Conservation (phyloP, 1,284 basidiomycete genomes). For the Rhodotorula sp. region DNA sequence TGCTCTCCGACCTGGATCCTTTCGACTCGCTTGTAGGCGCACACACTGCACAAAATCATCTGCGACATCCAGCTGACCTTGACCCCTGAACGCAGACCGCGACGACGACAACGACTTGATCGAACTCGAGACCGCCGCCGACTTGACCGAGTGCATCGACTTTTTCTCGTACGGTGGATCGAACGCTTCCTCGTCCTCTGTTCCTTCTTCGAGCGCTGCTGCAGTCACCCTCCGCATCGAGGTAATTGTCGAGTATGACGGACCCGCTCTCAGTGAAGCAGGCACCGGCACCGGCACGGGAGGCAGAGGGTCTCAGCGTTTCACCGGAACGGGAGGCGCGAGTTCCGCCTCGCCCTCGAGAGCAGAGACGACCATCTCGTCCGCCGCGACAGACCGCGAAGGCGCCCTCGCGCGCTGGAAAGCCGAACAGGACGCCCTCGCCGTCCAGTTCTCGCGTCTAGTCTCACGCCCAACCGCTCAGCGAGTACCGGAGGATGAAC, state of each 20-base stretch:
- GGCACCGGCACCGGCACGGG: not conserved
- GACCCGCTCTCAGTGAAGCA: slow-evolving; percentile 3
- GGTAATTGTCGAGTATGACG: slow-evolving; percentile 13
- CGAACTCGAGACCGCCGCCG: slow-evolving; percentile 9
- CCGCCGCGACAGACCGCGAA: not conserved
- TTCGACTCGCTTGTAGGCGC: slow-evolving; percentile 12
- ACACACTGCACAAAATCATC: not conserved
- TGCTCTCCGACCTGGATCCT: slow-evolving; percentile 13
- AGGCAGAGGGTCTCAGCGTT: not conserved
- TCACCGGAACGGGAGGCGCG: not conserved
- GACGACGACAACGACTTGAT: slow-evolving; percentile 31
- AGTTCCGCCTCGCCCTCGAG: not conserved
- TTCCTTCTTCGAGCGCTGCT: not conserved
- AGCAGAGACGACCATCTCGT: not conserved
- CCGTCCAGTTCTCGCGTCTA: not conserved
- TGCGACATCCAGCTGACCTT: not conserved
- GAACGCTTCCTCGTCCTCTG: slow-evolving; percentile 6
- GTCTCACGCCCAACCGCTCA: not conserved
- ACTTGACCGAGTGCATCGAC: slow-evolving; percentile 17
- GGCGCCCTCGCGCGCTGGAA: not conserved
- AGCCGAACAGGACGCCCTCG: not conserved
- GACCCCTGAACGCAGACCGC: not conserved
- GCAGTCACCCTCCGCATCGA: slow-evolving; percentile 4
- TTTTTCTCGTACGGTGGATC: slow-evolving; percentile 16
- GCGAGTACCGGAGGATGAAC: not conserved